Evolutionary conservation across 768 basidiomycete species (phyloP).

Genomic region (Hygrophoropsis aurantiaca): DNA sequence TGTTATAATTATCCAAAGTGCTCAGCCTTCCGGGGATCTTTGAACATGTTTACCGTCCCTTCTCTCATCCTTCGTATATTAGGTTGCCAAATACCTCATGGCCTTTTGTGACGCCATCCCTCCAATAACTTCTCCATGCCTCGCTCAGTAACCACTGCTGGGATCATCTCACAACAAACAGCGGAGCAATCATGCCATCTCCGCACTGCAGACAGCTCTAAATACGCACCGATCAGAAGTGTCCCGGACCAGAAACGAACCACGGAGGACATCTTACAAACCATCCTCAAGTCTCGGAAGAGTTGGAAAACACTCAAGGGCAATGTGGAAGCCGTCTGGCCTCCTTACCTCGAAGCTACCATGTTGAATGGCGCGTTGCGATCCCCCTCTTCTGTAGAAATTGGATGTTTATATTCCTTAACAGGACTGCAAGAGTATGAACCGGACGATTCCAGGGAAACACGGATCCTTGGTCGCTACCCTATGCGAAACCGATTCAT

Average conservation of each 20-base stretch:
- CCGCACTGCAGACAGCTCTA: too few relatives aligned
- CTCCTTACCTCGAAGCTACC: conserved; percentile 74
- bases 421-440: conserved; percentile 71
- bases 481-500: conserved; percentile 81
- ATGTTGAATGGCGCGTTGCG: conserved; percentile 62
- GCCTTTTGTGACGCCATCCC: not conserved
- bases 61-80: conserved; percentile 22
- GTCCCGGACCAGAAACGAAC: conserved; percentile 16
- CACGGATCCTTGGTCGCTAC: conserved; percentile 70
- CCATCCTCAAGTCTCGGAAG: conserved; percentile 67
- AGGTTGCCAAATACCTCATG: conserved; percentile 7
- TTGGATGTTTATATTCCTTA: conserved; percentile 11
- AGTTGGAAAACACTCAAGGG: conserved; percentile 76
- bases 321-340: conserved; percentile 72
- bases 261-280: conserved; percentile 57
- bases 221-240: not conserved
- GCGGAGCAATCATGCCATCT: not conserved
- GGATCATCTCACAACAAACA: conserved; percentile 7
- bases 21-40: conserved; percentile 20
- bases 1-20: conserved; percentile 10
- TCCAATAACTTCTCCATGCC: conserved; percentile 14
- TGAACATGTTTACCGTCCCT: conserved; percentile 18
- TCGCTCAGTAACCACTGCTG: conserved; percentile 3
- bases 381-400: conserved; percentile 16
- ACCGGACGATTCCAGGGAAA: conserved; percentile 72